These are phyloP conservation scores for Penicillium goetzii DNA, from an alignment of 495 filamentous ascomycete genomes.

Conservation along the genomic window DNA sequence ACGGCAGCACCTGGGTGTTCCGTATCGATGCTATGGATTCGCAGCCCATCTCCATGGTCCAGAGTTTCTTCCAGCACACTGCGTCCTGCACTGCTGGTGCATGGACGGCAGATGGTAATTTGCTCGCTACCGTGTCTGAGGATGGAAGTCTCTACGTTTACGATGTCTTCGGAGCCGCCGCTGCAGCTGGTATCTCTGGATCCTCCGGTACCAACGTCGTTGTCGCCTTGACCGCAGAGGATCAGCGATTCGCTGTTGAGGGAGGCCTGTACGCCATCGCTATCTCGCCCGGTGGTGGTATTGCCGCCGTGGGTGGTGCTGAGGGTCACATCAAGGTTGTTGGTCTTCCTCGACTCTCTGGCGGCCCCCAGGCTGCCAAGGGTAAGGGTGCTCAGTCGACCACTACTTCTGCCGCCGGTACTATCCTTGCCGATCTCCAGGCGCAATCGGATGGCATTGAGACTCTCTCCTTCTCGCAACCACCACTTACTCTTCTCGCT, in stretches of 20 bases:
- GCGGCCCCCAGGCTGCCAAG: conserved; percentile 38
- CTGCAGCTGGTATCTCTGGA: conserved; percentile 70
- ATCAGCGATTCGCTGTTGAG: conserved; percentile 89
- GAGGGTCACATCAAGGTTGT: conserved; percentile 82
- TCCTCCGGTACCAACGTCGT: conserved; percentile 71
- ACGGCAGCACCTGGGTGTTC: conserved; percentile 96
- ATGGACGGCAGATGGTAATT: conserved; percentile 85
- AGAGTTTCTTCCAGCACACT: conserved; percentile 90
- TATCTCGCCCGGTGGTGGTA: conserved; percentile 72
- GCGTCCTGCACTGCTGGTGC: conserved; percentile 83
- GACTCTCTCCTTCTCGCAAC: conserved; percentile 79
- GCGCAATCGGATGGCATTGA: conserved; percentile 81
- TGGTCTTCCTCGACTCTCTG: conserved; percentile 71
- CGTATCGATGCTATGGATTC: conserved; percentile 68
- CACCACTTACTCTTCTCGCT: conserved; percentile 77
- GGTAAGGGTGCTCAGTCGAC: conserved; percentile 44
- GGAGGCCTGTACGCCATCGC: conserved; percentile 88
- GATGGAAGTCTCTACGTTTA: conserved; percentile 89
- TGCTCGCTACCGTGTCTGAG: conserved; percentile 88
- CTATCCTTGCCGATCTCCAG: conserved; percentile 73
- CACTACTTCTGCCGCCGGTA: conserved; percentile 68
- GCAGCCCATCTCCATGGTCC: conserved; percentile 74
- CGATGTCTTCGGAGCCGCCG: conserved; percentile 86
- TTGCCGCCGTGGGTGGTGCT: conserved; percentile 86
- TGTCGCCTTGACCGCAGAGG: conserved; percentile 76